Conservation (phyloP, 768 basidiomycete genomes). For the Pulveroboletus sp. region DNA sequence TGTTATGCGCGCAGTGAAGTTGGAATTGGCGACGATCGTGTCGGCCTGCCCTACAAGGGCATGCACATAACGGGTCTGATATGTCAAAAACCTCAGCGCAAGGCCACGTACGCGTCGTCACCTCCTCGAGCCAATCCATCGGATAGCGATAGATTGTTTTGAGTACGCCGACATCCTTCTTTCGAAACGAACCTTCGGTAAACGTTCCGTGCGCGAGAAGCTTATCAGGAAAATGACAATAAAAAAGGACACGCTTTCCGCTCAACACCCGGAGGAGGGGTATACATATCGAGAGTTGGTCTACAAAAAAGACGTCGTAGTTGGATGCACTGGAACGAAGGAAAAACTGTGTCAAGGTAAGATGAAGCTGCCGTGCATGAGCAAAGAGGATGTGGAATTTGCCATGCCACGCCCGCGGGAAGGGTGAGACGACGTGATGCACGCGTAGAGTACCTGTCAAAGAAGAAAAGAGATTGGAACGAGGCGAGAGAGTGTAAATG, state of each 20-base stretch:
- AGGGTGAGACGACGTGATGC: conserved; percentile 63
- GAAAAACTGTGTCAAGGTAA: conserved; percentile 53
- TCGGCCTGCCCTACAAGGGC: conserved; percentile 72
- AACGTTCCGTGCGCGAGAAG: conserved; percentile 68
- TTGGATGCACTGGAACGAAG: conserved; percentile 38
- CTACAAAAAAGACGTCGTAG: conserved; percentile 89
- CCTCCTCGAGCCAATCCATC: conserved; percentile 87
- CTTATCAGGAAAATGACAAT: conserved; percentile 98
- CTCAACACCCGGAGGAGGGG: conserved; percentile 70
- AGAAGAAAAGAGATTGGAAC: background rate
- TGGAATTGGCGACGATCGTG: conserved; percentile 85
- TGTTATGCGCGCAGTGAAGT: conserved; percentile 84
- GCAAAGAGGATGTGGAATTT: conserved; percentile 88
- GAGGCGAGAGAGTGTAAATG: conserved; percentile 9
- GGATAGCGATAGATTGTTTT: conserved; percentile 81
- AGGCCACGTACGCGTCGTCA: conserved; percentile 68
- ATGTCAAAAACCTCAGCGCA: background rate
- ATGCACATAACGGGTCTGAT: background rate
- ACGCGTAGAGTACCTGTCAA: conserved; percentile 74
- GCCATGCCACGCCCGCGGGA: conserved; percentile 76
- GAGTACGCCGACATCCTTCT: conserved; percentile 43
- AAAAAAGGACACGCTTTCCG: conserved; percentile 85
- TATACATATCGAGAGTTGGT: conserved; percentile 90
- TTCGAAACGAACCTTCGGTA: conserved; percentile 47
- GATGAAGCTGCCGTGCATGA: conserved; percentile 82